Base-by-base conservation (phyloP, 495 filamentous ascomycete genomes). In the Neurospora sublineolata region DNA sequence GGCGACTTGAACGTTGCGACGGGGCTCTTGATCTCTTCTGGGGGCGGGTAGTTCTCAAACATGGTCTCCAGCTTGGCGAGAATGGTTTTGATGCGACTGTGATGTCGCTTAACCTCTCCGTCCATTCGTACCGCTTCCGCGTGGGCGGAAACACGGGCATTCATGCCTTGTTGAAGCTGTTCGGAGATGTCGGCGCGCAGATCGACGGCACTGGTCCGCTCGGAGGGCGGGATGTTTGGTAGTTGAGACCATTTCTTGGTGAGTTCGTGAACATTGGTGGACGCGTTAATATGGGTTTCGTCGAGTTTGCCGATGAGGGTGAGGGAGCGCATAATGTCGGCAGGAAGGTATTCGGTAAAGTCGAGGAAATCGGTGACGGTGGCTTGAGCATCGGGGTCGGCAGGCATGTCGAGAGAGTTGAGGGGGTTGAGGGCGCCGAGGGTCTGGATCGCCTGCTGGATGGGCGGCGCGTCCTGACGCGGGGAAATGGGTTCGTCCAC, bases 361-460 rank as follows among this genome's bases (percentile, higher is more conserved):
- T 97, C 95, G 76, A 97, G 90, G 80, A 94, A 99, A 82, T 99
- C 95, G 73, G 91, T 94, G 18, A 97, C 90, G 70, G 93, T 95
- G 10, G 94, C 91, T 74, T 97, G 92, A n/a, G 93, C 92, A 81
- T 99, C 95, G 23, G 94, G 94, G 76, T 99, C 93, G 44, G 87
- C 82, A 74, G 83, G 83, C 76, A 83, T 77, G 68, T 78, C 76
- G 71, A 81, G 75, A 12, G 75, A 69, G 68, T 72, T 73, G 60
- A 84, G 76, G 0, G 80, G 74, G 39, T 76, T 77, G 30, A 81
- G 76, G 58, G 72, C 79, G 41, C 75, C 73, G n/a, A 80, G 71
- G 1, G 78, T 71, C 38, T 75, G 78, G 4, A 82, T 73, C 16
- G 77, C 75, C 27, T 76, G 80, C 30, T 78, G 72, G 14, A 79